A percentile compares a stretch with the other conserved stretches of the same genome.
phyloP scores from a whole-genome alignment of 768 basidiomycete species.

The Boletus vinaceobasis region DNA sequence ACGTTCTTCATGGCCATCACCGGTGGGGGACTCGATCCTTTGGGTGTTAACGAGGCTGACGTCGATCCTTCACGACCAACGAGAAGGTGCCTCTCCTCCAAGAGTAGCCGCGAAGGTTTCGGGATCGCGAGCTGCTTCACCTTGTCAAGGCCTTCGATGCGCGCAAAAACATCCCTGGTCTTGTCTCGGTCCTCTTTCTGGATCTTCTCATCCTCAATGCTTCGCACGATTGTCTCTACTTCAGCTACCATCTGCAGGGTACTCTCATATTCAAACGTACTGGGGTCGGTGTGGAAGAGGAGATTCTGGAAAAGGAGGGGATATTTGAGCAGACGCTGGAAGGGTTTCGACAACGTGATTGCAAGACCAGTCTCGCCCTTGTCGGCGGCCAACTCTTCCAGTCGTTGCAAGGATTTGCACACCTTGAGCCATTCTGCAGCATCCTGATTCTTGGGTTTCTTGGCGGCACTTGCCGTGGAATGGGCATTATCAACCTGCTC shows the following conservation, averaged over 20 bases:
- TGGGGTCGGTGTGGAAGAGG: constrained; percentile 94
- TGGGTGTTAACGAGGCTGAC: constrained; percentile 18
- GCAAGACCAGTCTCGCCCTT: constrained; percentile 93
- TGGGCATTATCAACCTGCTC: constrained; percentile 83
- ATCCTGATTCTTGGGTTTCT: constrained; percentile 82
- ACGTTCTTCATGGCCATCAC: constrained; percentile 50
- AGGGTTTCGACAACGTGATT: constrained; percentile 94
- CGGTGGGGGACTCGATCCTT: constrained; percentile 35
- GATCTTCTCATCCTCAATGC: constrained; percentile 98
- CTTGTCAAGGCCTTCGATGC: constrained; percentile 94
- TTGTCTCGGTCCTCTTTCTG: constrained; percentile 94
- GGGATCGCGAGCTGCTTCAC: constrained; percentile 90
- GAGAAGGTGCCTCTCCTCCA: constrained; percentile 68
- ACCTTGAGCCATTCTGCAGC: constrained; percentile 75
- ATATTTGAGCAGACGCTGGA: constrained; percentile 95
- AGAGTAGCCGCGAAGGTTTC: constrained; percentile 82
- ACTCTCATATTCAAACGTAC: constrained; percentile 95
- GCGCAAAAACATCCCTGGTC: constrained; percentile 91
- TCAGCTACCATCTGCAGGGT: constrained; percentile 96
- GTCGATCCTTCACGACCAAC: constrained; percentile 30
- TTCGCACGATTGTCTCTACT: constrained; percentile 92
- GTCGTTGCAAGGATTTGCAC: constrained; percentile 65
- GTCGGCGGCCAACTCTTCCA: constrained; percentile 78
- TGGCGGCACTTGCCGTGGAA: constrained; percentile 54
- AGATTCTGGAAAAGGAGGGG: constrained; percentile 97